Percentiles rank a stretch among this genome's conserved stretches.
phyloP scores from a whole-genome alignment of 202 grass and related monocot genomes.

The Setaria viridis region DNA sequence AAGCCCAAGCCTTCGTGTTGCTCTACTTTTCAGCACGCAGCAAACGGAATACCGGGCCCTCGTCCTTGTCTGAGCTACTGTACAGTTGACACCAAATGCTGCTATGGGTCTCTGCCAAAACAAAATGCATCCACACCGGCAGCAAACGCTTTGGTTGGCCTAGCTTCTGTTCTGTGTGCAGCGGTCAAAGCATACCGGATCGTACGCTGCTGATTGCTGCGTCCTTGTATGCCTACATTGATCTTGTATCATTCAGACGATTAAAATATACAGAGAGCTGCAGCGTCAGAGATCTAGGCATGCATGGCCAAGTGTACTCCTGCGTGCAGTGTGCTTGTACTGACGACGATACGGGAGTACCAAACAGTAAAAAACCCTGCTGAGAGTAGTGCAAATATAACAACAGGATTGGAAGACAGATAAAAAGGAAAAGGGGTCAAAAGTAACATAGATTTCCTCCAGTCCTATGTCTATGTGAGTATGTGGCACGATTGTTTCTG shows the following conservation, averaged over 20 bases:
- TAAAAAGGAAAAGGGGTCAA: too few relatives aligned
- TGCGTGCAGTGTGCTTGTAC: too few relatives aligned
- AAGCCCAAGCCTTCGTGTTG: too few relatives aligned
- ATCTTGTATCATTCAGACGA: not conserved
- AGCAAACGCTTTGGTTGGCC: not conserved
- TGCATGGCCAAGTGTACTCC: not conserved
- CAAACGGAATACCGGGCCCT: not conserved
- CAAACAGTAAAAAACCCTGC: not conserved
- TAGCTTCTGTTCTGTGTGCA: not conserved
- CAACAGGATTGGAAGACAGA: too few relatives aligned
- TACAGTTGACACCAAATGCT: slow-evolving; percentile 20
- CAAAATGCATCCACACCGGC: not conserved
- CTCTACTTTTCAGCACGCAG: not conserved
- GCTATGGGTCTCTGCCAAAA: slow-evolving; percentile 24
- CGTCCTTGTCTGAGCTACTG: not conserved
- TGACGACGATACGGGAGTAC: too few relatives aligned
- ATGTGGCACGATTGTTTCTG: too few relatives aligned
- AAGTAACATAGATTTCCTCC: too few relatives aligned
- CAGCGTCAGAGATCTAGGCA: not conserved
- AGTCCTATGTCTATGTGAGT: too few relatives aligned
- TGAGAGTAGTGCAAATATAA: too few relatives aligned
- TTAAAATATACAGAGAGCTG: not conserved
- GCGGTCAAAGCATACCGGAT: slow-evolving; percentile 23
- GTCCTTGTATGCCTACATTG: not conserved
- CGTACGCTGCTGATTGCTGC: not conserved